Evolutionary conservation across 2,329 filamentous ascomycete genomes (phyloP).

Genomic region (Arthrobotrys sphaeroides): DNA sequence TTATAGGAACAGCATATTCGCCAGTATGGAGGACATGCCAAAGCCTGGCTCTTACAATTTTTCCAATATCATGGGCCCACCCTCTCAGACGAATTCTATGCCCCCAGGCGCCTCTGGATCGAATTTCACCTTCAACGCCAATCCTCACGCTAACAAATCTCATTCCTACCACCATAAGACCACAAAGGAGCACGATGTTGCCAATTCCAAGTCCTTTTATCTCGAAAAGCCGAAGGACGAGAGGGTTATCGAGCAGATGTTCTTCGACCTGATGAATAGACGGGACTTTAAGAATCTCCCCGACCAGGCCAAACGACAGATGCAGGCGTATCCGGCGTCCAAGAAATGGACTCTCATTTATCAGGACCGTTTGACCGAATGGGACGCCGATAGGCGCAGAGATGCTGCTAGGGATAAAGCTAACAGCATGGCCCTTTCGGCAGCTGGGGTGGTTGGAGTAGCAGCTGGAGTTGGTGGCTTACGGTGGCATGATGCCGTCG

Average conservation of each 20-base stretch:
- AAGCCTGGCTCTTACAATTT: slow-evolving; percentile 49
- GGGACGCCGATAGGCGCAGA: slow-evolving; percentile 92
- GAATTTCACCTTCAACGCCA: slow-evolving; percentile 44
- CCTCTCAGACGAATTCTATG: background rate
- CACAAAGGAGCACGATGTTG: slow-evolving; percentile 23
- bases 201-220: slow-evolving; percentile 67
- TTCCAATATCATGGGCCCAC: slow-evolving; percentile 6
- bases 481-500: slow-evolving; percentile 71
- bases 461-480: slow-evolving; percentile 72
- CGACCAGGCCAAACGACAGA: slow-evolving; percentile 91
- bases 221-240: slow-evolving; percentile 81
- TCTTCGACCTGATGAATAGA: slow-evolving; percentile 94
- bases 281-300: slow-evolving; percentile 96
- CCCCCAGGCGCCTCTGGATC: slow-evolving; percentile 18
- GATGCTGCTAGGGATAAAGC: slow-evolving; percentile 77
- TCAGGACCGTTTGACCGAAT: slow-evolving; percentile 91
- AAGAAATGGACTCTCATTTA: slow-evolving; percentile 99
- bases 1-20: slow-evolving; percentile 53
- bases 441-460: slow-evolving; percentile 47
- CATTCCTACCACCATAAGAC: slow-evolving; percentile 30
- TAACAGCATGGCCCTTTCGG: slow-evolving; percentile 65
- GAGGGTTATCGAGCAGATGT: slow-evolving; percentile 86
- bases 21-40: slow-evolving; percentile 45
- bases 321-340: slow-evolving; percentile 90
- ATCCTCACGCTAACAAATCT: slow-evolving; percentile 24